These are phyloP conservation scores for Neurospora sp. DNA, from an alignment of 495 filamentous ascomycete species.

Conservation along the genomic window DNA sequence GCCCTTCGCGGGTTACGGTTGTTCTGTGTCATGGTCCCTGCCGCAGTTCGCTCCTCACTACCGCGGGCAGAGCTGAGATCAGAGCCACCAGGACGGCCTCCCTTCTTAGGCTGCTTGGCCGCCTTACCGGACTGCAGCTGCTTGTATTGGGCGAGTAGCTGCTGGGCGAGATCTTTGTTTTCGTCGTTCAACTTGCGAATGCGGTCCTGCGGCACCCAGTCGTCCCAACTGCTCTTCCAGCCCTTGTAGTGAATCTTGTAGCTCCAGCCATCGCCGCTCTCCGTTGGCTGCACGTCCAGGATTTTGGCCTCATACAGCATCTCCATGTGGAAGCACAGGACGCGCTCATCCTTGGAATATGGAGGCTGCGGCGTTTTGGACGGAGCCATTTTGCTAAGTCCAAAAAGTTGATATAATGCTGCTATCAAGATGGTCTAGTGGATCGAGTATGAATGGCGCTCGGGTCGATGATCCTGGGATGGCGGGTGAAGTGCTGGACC, in stretches of 20 bases:
- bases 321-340: conserved; percentile 93
- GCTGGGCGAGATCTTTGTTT: conserved; percentile 74
- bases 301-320: conserved; percentile 96
- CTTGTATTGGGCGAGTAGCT: conserved; percentile 49
- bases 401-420: neutral
- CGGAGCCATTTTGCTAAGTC: conserved; percentile 25
- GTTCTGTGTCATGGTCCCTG: conserved; percentile 42
- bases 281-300: conserved; percentile 58
- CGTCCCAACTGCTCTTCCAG: conserved; percentile 99
- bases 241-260: conserved; percentile 98
- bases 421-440: neutral
- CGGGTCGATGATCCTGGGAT: neutral
- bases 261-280: conserved; percentile 62
- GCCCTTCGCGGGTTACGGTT: conserved; percentile 57
- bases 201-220: conserved; percentile 93
- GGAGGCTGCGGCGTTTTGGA: conserved; percentile 36
- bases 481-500: neutral
- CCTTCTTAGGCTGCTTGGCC: conserved; percentile 38
- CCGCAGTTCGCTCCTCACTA: conserved; percentile 75
- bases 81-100: conserved; percentile 55
- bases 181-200: conserved; percentile 90
- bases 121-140: conserved; percentile 32
- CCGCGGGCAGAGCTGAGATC: conserved; percentile 71
- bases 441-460: neutral
- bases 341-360: conserved; percentile 83